phyloP scores from a whole-genome alignment of 495 filamentous ascomycete species.

The Daldinia decipiens region DNA sequence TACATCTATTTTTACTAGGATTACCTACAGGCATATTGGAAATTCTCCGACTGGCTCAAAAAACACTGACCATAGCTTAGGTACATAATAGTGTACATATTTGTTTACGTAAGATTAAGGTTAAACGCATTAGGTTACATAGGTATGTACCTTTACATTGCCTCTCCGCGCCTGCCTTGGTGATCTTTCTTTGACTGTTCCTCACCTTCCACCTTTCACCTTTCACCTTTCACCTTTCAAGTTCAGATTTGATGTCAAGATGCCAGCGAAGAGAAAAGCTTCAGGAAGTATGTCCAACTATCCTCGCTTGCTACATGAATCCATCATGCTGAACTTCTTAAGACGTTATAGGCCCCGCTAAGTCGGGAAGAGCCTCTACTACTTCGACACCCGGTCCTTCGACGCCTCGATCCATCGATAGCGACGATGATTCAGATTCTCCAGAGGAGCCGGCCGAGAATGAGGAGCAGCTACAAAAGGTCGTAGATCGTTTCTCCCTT shows the following conservation, averaged over 20 bases:
- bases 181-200: conserved; percentile 7
- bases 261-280: conserved; percentile 86
- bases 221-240: not conserved
- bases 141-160: not conserved
- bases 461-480: conserved; percentile 64
- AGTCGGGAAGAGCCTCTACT: conserved; percentile 68
- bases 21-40: conserved; percentile 7
- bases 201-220: not conserved
- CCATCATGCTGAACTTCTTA: conserved; percentile 50
- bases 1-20: conserved; percentile 2
- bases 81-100: not conserved
- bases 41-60: conserved; percentile 35
- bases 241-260: conserved; percentile 47
- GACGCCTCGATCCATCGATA: conserved; percentile 71
- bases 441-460: conserved; percentile 63
- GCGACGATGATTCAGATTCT: conserved; percentile 65
- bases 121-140: not conserved
- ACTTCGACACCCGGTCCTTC: conserved; percentile 74
- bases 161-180: conserved; percentile 6
- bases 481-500: conserved; percentile 74
- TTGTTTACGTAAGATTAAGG: not conserved
- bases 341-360: conserved; percentile 63
- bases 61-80: not conserved
- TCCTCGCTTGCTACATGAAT: conserved; percentile 42
- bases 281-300: conserved; percentile 57